Evolutionary conservation across 2,329 filamentous ascomycete species (phyloP), one percentile per base, ranked within the genome.

Genomic region (Verticillium zaregamsianum): DNA sequence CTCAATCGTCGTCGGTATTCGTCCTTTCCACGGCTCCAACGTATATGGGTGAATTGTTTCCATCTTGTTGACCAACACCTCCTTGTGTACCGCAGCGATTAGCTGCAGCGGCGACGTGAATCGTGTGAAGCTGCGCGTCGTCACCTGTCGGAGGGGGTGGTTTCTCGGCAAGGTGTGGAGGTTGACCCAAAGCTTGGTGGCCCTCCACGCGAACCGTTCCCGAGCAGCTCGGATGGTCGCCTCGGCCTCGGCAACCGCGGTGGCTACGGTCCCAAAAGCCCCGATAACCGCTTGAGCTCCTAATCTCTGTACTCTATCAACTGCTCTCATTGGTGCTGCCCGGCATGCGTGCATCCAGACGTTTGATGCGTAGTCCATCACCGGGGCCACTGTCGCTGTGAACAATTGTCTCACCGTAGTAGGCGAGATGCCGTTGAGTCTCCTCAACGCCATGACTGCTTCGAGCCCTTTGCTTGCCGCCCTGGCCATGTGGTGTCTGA

Each of bases 391-490:
- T 0, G 49, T 60, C 1, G 58, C 49, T 4, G 52, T 3, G 31
- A 65, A 60, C 2, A 62, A 39, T 6, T 64, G 56, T 12, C n/a
- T n/a, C 6, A 56, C 62, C 3, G 60, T 63, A 1, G 45, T 52
- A 2, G 58, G 56, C 2, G 59, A 60, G 4, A 64, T 32, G 12
- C 62, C 62, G 25, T 39, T 56, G 1, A 62, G 62, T 57, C 58
- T 54, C 25, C 57, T 65, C 9, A 64, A 45, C 55, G 49, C 58
- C n/a, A 65, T 62, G 14, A 57, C 55, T 6, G 61, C 61, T n/a
- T 63, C 28, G 1, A 64, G 54, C 3, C 62, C 69, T 23, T 66
- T 67, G 0, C 60, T 64, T 31, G 61, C 62, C 28, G 49, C 63
- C 33, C 57, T 55, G 12, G 60, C 52, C 1, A 62, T 32, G 54